phyloP scores from a whole-genome alignment of 805 yeast genomes.

The Lipomyces yamadae region DNA sequence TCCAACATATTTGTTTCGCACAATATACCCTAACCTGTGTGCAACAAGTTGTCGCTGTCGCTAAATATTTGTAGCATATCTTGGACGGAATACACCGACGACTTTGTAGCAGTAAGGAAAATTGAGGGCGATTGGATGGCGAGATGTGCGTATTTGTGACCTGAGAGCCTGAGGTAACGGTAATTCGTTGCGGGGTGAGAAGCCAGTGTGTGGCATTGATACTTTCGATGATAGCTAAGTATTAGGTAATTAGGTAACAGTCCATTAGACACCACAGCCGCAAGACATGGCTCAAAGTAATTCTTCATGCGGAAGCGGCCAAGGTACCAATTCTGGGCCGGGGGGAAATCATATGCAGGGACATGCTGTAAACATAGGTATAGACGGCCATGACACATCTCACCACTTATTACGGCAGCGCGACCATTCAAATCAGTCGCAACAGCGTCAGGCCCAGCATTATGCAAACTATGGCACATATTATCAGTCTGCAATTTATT shows the following conservation, averaged over 20 bases:
- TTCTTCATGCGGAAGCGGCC: not conserved
- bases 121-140: not conserved
- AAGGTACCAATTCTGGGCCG: not conserved
- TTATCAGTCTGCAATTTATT: conserved; percentile 8
- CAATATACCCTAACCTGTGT: not conserved
- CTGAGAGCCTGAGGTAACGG: not conserved
- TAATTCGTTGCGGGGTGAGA: not conserved
- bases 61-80: no score
- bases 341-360: not conserved
- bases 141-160: not conserved
- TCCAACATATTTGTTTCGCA: not conserved
- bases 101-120: not conserved
- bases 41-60: not conserved
- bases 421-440: conserved; percentile 13
- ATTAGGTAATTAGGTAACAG: no score
- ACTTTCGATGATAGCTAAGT: no score
- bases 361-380: not conserved
- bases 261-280: not conserved
- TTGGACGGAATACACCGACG: not conserved
- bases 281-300: not conserved
- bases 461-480: conserved; percentile 10
- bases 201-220: no score
- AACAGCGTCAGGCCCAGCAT: conserved; percentile 10
- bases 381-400: not conserved
- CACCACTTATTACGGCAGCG: conserved; percentile 7